Conservation (phyloP, 768 basidiomycete species). For the Holtermanniella nyarrowii region DNA sequence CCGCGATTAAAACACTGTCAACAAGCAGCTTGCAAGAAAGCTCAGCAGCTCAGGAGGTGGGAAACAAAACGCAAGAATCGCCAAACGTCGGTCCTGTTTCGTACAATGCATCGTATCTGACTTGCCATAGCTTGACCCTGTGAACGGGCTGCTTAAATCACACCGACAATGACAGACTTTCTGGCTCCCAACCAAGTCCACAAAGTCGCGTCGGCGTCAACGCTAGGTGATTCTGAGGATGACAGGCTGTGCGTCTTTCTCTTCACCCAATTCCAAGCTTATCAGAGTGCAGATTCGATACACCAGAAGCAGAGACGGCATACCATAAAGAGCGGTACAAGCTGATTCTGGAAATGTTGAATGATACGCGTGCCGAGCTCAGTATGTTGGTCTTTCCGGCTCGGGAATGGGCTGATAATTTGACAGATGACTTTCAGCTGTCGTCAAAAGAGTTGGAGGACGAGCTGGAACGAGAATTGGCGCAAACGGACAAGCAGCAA, state of each 20-base stretch:
- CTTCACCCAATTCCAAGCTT: background rate
- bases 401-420: background rate
- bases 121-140: background rate
- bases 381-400: no score
- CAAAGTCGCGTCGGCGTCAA: constrained; percentile 21
- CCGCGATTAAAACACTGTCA: no score
- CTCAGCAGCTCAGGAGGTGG: no score
- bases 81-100: no score
- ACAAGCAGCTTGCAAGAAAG: no score
- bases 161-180: no score
- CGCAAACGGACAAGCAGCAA: constrained; percentile 30
- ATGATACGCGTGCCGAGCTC: constrained; percentile 34
- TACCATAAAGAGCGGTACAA: constrained; percentile 29
- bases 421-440: constrained; percentile 35
- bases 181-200: constrained; percentile 9
- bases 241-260: constrained; percentile 20
- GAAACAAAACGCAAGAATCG: no score
- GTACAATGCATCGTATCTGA: no score
- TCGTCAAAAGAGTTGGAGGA: constrained; percentile 41
- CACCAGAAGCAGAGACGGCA: constrained; percentile 25
- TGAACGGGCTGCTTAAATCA: background rate
- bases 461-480: constrained; percentile 37
- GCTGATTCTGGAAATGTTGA: constrained; percentile 23
- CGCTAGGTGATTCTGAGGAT: constrained; percentile 23
- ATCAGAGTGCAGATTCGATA: constrained; percentile 22